phyloP scores from a whole-genome alignment of 2,329 filamentous ascomycete species.

The Colletotrichum lini region DNA sequence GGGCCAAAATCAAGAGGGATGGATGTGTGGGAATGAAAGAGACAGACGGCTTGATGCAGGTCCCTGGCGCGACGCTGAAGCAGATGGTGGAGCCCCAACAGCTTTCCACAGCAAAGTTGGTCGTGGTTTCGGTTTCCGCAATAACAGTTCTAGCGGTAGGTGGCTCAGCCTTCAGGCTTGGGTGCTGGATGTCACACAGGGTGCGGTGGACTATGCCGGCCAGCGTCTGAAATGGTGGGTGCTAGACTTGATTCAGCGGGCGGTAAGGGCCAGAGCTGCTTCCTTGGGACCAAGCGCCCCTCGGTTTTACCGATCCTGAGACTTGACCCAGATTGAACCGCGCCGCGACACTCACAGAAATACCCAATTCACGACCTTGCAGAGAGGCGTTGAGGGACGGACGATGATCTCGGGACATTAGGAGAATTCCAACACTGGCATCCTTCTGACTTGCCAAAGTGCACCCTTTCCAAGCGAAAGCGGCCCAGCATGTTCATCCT shows the following conservation, averaged over 20 bases:
- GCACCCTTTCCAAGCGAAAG: neutral
- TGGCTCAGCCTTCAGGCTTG: neutral
- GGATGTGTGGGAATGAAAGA: constrained; percentile 5
- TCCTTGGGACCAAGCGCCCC: constrained; percentile 20
- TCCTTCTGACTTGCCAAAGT: neutral
- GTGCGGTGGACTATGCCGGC: neutral
- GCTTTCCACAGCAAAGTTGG: constrained; percentile 25
- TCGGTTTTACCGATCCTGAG: constrained; percentile 34
- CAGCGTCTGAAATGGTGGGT: neutral
- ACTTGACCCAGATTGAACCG: constrained; percentile 17
- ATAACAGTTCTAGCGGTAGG: constrained; percentile 35
- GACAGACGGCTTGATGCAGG: constrained; percentile 22
- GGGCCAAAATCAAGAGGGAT: constrained; percentile 11
- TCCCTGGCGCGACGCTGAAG: constrained; percentile 34
- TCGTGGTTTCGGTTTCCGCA: constrained; percentile 29
- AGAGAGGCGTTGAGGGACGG: neutral
- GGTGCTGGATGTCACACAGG: neutral
- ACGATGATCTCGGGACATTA: constrained; percentile 3
- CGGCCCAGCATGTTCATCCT: constrained; percentile 64
- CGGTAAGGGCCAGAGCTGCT: constrained; percentile 21
- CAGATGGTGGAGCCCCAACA: constrained; percentile 31
- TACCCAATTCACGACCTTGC: neutral
- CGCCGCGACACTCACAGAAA: neutral
- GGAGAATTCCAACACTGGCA: neutral
- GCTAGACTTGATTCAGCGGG: constrained; percentile 23